phyloP scores from a whole-genome alignment of 495 filamentous ascomycete species.

The Hypoxylon intermedium region DNA sequence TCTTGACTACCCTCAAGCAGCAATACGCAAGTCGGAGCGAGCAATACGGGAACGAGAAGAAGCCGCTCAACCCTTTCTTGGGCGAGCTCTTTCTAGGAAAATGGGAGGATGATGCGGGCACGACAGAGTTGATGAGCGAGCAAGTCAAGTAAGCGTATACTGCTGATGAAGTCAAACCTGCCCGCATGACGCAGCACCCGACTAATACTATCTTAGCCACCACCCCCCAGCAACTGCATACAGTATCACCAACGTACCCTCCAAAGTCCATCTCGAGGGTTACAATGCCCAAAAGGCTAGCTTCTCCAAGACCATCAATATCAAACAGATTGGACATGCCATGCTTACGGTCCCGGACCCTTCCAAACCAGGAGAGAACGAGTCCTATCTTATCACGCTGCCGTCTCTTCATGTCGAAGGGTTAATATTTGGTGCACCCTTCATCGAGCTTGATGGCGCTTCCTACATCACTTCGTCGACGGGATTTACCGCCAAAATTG shows the following conservation, averaged over 20 bases:
- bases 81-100: slow-evolving; percentile 90
- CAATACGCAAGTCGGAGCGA: slow-evolving; percentile 92
- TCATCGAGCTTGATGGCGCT: slow-evolving; percentile 83
- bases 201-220: slow-evolving; percentile 69
- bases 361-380: slow-evolving; percentile 54
- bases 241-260: slow-evolving; percentile 82
- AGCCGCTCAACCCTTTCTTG: slow-evolving; percentile 90
- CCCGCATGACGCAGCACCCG: slow-evolving; percentile 59
- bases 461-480: slow-evolving; percentile 84
- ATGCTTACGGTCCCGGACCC: slow-evolving; percentile 73
- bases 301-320: slow-evolving; percentile 89
- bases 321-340: slow-evolving; percentile 97
- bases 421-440: slow-evolving; percentile 87
- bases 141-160: slow-evolving; percentile 64
- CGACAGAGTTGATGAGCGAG: slow-evolving; percentile 70
- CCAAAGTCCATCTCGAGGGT: slow-evolving; percentile 86
- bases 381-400: slow-evolving; percentile 89
- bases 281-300: slow-evolving; percentile 98
- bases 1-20: slow-evolving; percentile 89
- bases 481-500: slow-evolving; percentile 90
- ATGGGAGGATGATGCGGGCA: slow-evolving; percentile 80
- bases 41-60: slow-evolving; percentile 94
- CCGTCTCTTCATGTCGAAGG: slow-evolving; percentile 94
- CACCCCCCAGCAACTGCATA: slow-evolving; percentile 98
- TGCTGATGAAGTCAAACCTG: slow-evolving; percentile 48